Percentiles rank a stretch among this genome's conserved stretches.
Conservation (phyloP, 2,329 filamentous ascomycete species). For the Atkinsonella texensis region DNA sequence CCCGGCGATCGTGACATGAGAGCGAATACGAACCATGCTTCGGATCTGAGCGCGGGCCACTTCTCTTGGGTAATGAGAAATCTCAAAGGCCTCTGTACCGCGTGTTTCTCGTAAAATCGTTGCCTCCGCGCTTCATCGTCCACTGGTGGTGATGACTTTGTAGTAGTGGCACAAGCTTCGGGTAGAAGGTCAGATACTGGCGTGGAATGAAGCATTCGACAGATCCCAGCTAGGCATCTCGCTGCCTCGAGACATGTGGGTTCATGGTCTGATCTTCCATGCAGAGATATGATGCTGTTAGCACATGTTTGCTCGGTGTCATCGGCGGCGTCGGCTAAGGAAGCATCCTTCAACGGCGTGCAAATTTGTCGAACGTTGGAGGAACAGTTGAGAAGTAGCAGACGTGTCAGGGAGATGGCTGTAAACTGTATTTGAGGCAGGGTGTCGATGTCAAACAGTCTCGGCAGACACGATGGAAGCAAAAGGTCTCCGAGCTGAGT, state of each 20-base stretch:
- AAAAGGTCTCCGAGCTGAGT: slow-evolving; percentile 36
- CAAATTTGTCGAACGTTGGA: slow-evolving; percentile 41
- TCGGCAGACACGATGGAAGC: slow-evolving; percentile 32
- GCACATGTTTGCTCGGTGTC: slow-evolving; percentile 20
- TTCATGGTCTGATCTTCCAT: slow-evolving; percentile 26
- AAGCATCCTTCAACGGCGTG: slow-evolving; percentile 24
- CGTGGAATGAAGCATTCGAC: slow-evolving; percentile 40
- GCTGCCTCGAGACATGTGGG: slow-evolving; percentile 50
- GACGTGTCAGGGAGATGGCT: slow-evolving; percentile 43
- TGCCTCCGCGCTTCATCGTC: slow-evolving; percentile 11
- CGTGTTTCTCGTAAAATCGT: slow-evolving; percentile 35
- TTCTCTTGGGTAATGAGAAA: slow-evolving; percentile 45
- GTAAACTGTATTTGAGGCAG: slow-evolving; percentile 46
- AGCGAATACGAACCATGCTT: slow-evolving; percentile 51
- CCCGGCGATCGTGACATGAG: slow-evolving; percentile 42
- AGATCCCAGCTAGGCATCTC: slow-evolving; percentile 39
- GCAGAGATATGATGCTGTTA: slow-evolving; percentile 25
- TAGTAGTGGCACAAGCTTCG: slow-evolving; percentile 11
- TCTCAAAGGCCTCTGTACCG: slow-evolving; percentile 30
- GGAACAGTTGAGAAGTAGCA: slow-evolving; percentile 41
- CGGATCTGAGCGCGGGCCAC: slow-evolving; percentile 47
- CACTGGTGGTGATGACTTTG: not conserved
- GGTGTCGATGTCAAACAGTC: slow-evolving; percentile 40
- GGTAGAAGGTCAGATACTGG: slow-evolving; percentile 17
- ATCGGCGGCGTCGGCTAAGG: slow-evolving; percentile 4